Evolutionary conservation across 2,329 filamentous ascomycete genomes (phyloP), one percentile per base, ranked within the genome.

Genomic region (Pseudogymnoascus destructans): DNA sequence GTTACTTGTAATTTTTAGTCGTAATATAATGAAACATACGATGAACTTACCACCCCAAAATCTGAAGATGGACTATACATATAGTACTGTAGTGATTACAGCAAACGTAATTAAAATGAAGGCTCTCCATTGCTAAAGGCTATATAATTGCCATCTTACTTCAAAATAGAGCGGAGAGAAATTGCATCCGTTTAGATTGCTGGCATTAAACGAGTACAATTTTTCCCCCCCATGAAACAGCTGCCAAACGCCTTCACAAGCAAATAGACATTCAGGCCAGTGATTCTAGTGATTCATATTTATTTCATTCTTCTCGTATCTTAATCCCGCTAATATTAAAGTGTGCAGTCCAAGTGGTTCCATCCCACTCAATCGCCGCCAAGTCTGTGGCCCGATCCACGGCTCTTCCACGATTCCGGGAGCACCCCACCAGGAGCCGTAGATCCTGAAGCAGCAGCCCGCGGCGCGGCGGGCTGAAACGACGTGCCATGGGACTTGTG

Each of bases 401-500:
- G 75, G 25, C 75, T 78, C 59, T 75, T 77, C 85, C 85, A 88
- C 1, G 81, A 77, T 59, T 84, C 79, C 0, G 82, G 80, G 17
- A 85, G 68, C 8, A 80, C 77, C 0, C 79, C 77, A 21, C 71
- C 70, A 9, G 70, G 68, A 30, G 70, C 65, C 3, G 74, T 73
- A 1, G 75, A 74, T 35, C 71, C 72, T 30, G 69, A 70, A 3
- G 72, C 76, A 13, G 74, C 62, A 33, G 73, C 61, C 58, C 66
- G 35, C 35, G 61, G 60, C 27, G 69, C 63, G 60, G 68, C 60
- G 58, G 73, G 67, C 58, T 77, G 73, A 63, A 81, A 73, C 3
- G 82, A 80, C 0, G 83, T 85, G 3, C 88, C 87, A 65, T 82
- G 87, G 0, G 73, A 70, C 58, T 81, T 80, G 54, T 77, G 70